phyloP scores from a whole-genome alignment of 495 filamentous ascomycete genomes.

The Aspergillus haitiensis region DNA sequence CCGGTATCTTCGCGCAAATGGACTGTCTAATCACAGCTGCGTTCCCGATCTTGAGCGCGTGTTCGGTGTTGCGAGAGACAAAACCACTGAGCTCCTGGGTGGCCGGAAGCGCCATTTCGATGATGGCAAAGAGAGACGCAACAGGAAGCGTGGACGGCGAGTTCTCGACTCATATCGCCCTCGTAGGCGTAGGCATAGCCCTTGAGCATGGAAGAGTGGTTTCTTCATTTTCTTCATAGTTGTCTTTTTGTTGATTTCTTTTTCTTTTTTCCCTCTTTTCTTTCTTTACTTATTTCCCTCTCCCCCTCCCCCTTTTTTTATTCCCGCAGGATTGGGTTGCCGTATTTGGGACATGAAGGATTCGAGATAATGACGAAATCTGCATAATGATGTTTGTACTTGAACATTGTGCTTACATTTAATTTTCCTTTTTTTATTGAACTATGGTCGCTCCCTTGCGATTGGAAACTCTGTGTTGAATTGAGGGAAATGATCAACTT shows the following conservation, averaged over 20 bases:
- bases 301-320: not conserved
- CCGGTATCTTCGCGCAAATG: slow-evolving; percentile 34
- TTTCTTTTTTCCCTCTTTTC: not conserved
- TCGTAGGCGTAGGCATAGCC: not conserved
- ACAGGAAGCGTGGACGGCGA: slow-evolving; percentile 11
- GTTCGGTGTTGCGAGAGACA: slow-evolving; percentile 31
- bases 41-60: slow-evolving; percentile 36
- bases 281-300: not conserved
- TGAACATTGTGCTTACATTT: too few relatives aligned
- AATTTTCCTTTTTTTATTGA: too few relatives aligned
- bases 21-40: slow-evolving; percentile 22
- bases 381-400: too few relatives aligned
- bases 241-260: not conserved
- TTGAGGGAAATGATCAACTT: slow-evolving; percentile 7
- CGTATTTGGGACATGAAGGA: too few relatives aligned
- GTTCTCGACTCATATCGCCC: slow-evolving; percentile 27
- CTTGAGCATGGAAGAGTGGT: not conserved
- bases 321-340: not conserved
- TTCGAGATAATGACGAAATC: too few relatives aligned
- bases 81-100: slow-evolving; percentile 41
- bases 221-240: not conserved
- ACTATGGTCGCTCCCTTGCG: too few relatives aligned
- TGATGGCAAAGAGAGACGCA: slow-evolving; percentile 4
- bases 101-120: slow-evolving; percentile 49
- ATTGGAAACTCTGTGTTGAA: too few relatives aligned